phyloP scores from a whole-genome alignment of 1,284 basidiomycete species.

The Papiliotrema flavescens region DNA sequence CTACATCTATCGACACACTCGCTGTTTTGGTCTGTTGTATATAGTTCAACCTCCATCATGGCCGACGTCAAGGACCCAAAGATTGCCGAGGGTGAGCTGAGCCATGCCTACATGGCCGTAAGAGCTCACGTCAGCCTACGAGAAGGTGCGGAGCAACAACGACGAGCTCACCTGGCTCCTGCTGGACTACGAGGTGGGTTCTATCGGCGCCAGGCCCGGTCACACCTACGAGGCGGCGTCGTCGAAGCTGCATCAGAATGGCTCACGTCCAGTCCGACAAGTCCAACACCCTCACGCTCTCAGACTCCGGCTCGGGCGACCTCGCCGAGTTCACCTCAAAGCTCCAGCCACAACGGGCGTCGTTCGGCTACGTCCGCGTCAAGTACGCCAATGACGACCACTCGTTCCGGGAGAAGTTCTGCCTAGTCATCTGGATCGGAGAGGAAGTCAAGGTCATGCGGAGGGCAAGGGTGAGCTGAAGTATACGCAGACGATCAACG shows the following conservation, averaged over 20 bases:
- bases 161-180: conserved; percentile 79
- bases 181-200: conserved; percentile 73
- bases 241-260: not conserved
- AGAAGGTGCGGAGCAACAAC: conserved; percentile 76
- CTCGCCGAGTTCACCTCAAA: conserved; percentile 70
- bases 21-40: too few relatives aligned
- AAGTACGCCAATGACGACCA: conserved; percentile 68
- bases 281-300: conserved; percentile 74
- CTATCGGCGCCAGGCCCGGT: too few relatives aligned
- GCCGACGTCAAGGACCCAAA: conserved; percentile 74
- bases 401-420: conserved; percentile 82
- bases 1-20: too few relatives aligned
- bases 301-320: conserved; percentile 71
- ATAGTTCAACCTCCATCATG: conserved; percentile 52
- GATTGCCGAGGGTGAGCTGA: conserved; percentile 66
- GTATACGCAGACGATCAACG: not conserved
- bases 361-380: conserved; percentile 77
- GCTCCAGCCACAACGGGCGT: conserved; percentile 69
- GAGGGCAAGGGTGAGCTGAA: conserved; percentile 69
- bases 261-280: conserved; percentile 61
- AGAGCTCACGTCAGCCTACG: conserved; percentile 61
- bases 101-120: not conserved
- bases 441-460: conserved; percentile 81
- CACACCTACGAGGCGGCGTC: too few relatives aligned
- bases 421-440: conserved; percentile 86